Conservation (phyloP, 2,329 filamentous ascomycete genomes). For the Pyrenochaeta sp. region DNA sequence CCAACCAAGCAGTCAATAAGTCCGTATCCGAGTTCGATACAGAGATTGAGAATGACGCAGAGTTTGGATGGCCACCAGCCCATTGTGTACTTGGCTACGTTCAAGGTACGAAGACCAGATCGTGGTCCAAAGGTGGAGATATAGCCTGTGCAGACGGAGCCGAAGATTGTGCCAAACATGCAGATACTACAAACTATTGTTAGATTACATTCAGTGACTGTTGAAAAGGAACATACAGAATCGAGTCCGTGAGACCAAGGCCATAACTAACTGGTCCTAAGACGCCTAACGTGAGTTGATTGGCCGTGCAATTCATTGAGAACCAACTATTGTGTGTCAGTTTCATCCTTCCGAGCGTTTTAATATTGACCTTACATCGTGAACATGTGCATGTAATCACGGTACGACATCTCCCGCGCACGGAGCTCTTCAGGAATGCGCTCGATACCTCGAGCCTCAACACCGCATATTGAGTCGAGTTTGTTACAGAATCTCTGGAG, state of each 20-base stretch:
- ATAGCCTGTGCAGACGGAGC: constrained; percentile 29
- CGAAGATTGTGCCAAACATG: constrained; percentile 32
- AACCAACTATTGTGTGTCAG: constrained; percentile 54
- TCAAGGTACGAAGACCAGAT: constrained; percentile 33
- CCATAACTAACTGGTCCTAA: constrained; percentile 32
- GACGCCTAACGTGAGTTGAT: constrained; percentile 54
- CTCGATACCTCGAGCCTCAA: constrained; percentile 44
- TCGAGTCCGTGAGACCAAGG: constrained; percentile 25
- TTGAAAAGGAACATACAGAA: constrained; percentile 10
- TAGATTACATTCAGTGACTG: not conserved
- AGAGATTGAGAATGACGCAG: constrained; percentile 61
- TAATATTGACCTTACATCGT: constrained; percentile 22
- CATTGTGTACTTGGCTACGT: constrained; percentile 63
- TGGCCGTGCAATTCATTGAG: constrained; percentile 66
- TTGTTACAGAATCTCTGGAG: constrained; percentile 29
- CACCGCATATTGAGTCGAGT: constrained; percentile 35
- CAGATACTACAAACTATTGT: constrained; percentile 9
- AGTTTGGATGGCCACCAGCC: constrained; percentile 70
- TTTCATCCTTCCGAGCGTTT: not conserved
- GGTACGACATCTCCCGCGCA: constrained; percentile 16
- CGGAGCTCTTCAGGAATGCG: constrained; percentile 40
- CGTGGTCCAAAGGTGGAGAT: constrained; percentile 30
- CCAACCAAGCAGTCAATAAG: constrained; percentile 67
- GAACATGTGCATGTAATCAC: constrained; percentile 33
- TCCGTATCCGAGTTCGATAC: constrained; percentile 64